These are phyloP conservation scores for Metarhizium album DNA, from an alignment of 2,329 filamentous ascomycete species.

Conservation along the genomic window DNA sequence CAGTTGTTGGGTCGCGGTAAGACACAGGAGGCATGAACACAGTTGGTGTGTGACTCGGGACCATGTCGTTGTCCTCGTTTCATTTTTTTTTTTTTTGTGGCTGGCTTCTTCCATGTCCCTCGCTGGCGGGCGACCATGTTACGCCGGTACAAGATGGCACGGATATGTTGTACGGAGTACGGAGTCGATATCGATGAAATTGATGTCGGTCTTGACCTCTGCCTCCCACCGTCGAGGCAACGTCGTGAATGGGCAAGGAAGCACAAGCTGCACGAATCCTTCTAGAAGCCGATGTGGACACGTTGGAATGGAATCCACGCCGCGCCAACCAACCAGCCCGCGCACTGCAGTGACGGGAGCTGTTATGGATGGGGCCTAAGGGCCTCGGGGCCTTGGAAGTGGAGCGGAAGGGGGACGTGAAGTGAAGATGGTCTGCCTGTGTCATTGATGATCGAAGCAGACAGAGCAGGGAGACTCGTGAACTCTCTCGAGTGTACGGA, in stretches of 20 bases:
- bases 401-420: background rate
- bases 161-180: too few relatives aligned
- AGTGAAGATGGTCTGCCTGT: background rate
- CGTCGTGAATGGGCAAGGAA: too few relatives aligned
- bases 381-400: background rate
- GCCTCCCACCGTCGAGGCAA: too few relatives aligned
- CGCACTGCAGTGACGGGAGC: background rate
- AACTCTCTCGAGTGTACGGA: too few relatives aligned
- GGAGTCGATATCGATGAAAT: too few relatives aligned
- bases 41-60: background rate
- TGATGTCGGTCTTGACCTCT: too few relatives aligned
- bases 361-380: background rate
- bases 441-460: too few relatives aligned
- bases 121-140: background rate
- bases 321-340: background rate
- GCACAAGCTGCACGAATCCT: background rate
- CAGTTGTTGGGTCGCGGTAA: background rate
- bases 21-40: conserved; percentile 1
- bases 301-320: background rate
- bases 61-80: background rate
- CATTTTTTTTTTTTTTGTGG: background rate
- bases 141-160: too few relatives aligned
- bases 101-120: too few relatives aligned
- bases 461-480: background rate
- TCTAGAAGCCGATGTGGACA: background rate